Base-by-base conservation (phyloP, 2,329 filamentous ascomycete genomes). In the Zopfia rhizophila region DNA sequence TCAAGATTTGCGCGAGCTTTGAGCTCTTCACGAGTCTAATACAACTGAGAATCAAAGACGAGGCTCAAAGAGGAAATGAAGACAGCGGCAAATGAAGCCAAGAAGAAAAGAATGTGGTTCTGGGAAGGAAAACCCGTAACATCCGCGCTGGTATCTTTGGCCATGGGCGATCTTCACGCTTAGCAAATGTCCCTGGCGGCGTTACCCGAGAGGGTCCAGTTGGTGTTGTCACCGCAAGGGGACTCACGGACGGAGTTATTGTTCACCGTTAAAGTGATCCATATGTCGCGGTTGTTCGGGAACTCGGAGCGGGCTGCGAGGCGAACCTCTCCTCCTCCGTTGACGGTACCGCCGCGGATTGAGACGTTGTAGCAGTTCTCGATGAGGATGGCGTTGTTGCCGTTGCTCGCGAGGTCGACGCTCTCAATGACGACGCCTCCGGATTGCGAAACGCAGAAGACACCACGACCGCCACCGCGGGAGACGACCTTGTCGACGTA, bases 351-450 rank as follows among this genome's bases (percentile, higher is more conserved):
- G 13, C 75, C 75, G 2, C 60, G 65, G 58, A 84, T 82, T 1
- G 69, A 65, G 22, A 84, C 51, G 38, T 80, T 80, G 61, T 84
- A 83, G 68, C 82, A 84, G 63, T 84, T 84, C 72, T 84, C 81
- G 19, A 84, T 78, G 1, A 84, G 70, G 14, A 84, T 73, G 0
- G 81, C 77, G 45, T 84, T 83, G 58, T 80, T 82, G 0, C 75
- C 81, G 35, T 82, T 84, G 53, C 70, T 66, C 0, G 78, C 73
- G 1, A 84, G 69, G 51, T 83, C 79, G 13, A 83, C 66, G 4
- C 51, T 69, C 7, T 61, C 63, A 43, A 84, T 84, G 7, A 74
- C 75, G 2, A 72, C 79, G n/a, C 69, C 82, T 1, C 82, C 81
- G 0, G 79, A 82, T 55, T 78, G 70, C 0, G 79, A 82, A 2